Percentiles rank a stretch among this genome's conserved stretches.
Conservation (phyloP, 306 rosid species). For the Rosa rugosa region DNA sequence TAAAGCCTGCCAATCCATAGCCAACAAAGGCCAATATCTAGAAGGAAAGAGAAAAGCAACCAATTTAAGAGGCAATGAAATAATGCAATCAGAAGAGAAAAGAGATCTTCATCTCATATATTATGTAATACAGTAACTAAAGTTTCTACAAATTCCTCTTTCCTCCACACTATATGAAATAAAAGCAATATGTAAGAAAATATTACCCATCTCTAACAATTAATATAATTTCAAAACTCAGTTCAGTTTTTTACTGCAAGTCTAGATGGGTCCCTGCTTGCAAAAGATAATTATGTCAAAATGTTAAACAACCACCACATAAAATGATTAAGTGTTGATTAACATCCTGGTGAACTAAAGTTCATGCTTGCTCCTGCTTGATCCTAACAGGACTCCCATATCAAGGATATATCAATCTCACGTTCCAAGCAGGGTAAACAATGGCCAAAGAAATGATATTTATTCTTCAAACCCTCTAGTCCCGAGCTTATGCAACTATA, state of each 20-base stretch:
- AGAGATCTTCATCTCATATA: neutral
- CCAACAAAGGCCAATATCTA: slow-evolving; percentile 35
- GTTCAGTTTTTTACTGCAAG: neutral
- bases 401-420: neutral
- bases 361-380: neutral
- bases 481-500: neutral
- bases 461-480: neutral
- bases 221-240: neutral
- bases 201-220: neutral
- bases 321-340: neutral
- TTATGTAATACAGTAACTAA: neutral
- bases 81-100: neutral
- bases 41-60: neutral
- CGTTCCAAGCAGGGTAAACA: neutral
- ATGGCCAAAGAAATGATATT: neutral
- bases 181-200: neutral
- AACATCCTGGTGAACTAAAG: neutral
- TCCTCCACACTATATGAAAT: neutral
- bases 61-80: neutral
- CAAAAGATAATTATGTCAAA: neutral
- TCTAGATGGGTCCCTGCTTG: neutral
- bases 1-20: slow-evolving; percentile 31
- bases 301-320: no score
- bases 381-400: neutral
- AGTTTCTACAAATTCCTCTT: neutral